phyloP scores from a whole-genome alignment of 2,329 filamentous ascomycete genomes.

The Sphaerulina musiva region DNA sequence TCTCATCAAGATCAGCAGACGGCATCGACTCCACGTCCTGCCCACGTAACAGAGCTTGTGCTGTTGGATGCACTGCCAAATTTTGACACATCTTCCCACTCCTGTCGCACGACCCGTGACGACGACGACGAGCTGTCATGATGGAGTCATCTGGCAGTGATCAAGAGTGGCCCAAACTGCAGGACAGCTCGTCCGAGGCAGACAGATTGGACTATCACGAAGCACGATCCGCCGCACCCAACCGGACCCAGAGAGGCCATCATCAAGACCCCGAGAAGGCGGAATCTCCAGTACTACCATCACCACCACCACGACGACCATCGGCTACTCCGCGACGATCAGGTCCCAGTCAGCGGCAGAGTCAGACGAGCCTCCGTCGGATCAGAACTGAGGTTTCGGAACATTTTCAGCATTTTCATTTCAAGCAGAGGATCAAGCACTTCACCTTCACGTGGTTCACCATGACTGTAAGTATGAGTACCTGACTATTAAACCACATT shows the following conservation, averaged over 20 bases:
- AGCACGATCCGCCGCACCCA: not conserved
- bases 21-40: too few species aligned
- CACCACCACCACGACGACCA: not conserved
- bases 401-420: slow-evolving; percentile 36
- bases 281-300: not conserved
- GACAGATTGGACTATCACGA: not conserved
- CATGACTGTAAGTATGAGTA: slow-evolving; percentile 38
- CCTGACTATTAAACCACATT: not conserved
- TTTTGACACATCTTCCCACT: too few species aligned
- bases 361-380: slow-evolving; percentile 8
- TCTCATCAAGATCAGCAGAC: too few species aligned
- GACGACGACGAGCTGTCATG: not conserved
- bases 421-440: slow-evolving; percentile 53
- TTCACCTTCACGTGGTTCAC: slow-evolving; percentile 77
- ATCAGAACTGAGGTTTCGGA: slow-evolving; percentile 7
- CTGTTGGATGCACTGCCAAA: too few species aligned
- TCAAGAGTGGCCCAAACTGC: not conserved
- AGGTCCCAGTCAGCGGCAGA: slow-evolving; percentile 9
- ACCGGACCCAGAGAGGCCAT: not conserved
- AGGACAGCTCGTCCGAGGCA: not conserved
- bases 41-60: too few species aligned
- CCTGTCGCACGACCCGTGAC: too few species aligned
- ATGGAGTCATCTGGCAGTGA: slow-evolving; percentile 1
- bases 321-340: not conserved
- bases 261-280: not conserved